These are phyloP conservation scores for Penicillium verhagenii DNA, from an alignment of 495 filamentous ascomycete species.

Conservation along the genomic window DNA sequence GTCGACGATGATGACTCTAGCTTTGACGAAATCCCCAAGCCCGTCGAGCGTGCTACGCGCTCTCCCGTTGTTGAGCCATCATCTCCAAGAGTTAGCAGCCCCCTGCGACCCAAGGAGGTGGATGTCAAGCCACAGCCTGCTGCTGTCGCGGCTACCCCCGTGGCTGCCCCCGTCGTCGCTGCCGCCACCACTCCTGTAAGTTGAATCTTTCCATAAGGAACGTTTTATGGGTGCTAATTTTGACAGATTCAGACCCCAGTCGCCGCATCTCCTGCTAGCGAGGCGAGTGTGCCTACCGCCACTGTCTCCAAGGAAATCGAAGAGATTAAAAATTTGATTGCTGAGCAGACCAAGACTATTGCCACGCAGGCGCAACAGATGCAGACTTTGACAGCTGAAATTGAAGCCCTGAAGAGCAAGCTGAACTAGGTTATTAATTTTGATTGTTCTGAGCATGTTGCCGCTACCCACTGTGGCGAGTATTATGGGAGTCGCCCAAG, in stretches of 20 bases:
- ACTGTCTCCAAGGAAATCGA: conserved; percentile 40
- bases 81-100: conserved; percentile 37
- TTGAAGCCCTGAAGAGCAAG: conserved; percentile 48
- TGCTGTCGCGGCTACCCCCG: conserved; percentile 5
- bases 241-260: conserved; percentile 18
- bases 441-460: conserved; percentile 3
- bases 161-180: too few relatives aligned
- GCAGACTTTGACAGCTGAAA: conserved; percentile 43
- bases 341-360: conserved; percentile 46
- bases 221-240: conserved; percentile 9
- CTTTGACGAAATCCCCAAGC: conserved; percentile 80
- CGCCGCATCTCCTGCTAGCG: conserved; percentile 20
- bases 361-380: conserved; percentile 45
- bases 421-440: conserved; percentile 24
- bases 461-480: conserved; percentile 4
- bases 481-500: not conserved
- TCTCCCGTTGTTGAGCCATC: conserved; percentile 24
- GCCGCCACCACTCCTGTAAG: not conserved
- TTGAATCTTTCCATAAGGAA: not conserved
- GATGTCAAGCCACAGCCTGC: conserved; percentile 16
- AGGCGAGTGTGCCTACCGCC: conserved; percentile 15
- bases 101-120: conserved; percentile 36
- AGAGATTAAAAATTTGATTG: conserved; percentile 45
- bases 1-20: conserved; percentile 68
- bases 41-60: conserved; percentile 47